These are phyloP conservation scores for Pilatotrama ljubarskyi DNA, from an alignment of 768 basidiomycete species.

Conservation along the genomic window DNA sequence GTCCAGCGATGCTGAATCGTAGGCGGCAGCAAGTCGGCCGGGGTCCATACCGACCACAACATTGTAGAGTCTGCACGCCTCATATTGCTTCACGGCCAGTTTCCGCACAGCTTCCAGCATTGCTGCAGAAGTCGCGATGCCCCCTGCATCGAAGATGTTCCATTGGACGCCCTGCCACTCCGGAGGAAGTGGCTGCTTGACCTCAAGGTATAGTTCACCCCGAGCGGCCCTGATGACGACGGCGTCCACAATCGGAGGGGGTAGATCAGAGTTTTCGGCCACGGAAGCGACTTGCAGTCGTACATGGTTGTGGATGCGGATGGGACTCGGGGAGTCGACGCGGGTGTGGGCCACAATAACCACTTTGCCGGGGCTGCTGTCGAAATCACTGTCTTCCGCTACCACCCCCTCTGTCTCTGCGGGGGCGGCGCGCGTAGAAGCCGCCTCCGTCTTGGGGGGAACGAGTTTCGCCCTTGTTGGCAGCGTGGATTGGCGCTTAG, in stretches of 20 bases:
- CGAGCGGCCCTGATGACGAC: conserved; percentile 53
- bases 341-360: conserved; percentile 52
- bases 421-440: neutral
- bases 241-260: conserved; percentile 51
- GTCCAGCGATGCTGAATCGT: too few species aligned
- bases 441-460: conserved; percentile 36
- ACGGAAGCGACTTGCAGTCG: conserved; percentile 60
- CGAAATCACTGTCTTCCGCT: neutral
- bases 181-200: conserved; percentile 60
- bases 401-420: neutral
- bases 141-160: conserved; percentile 64
- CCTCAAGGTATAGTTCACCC: conserved; percentile 55
- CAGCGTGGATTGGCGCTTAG: conserved; percentile 44
- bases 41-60: conserved; percentile 41
- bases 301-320: conserved; percentile 67
- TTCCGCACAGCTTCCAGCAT: conserved; percentile 63
- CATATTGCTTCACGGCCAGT: conserved; percentile 43
- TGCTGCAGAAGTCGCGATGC: conserved; percentile 59
- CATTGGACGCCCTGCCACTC: conserved; percentile 62
- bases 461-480: conserved; percentile 45
- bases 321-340: conserved; percentile 49
- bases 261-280: conserved; percentile 23
- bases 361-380: neutral
- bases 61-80: conserved; percentile 51
- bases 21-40: too few species aligned